Evolutionary conservation across 2,329 filamentous ascomycete genomes (phyloP).

Genomic region (Blastomyces parvus): DNA sequence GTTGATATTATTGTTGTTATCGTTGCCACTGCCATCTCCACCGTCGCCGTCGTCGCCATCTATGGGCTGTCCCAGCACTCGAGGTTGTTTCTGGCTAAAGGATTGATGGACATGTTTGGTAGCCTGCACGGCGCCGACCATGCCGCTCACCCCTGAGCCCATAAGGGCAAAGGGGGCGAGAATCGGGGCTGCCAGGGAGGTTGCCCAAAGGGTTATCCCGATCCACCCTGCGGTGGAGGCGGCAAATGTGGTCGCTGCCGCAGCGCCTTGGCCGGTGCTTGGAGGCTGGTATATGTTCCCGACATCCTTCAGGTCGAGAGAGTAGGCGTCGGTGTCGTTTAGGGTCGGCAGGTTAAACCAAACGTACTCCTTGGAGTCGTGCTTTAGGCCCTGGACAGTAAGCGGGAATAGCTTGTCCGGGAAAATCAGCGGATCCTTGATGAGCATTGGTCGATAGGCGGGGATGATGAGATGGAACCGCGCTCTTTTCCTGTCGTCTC

Average conservation of each 20-base stretch:
- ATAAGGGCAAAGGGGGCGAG: background rate
- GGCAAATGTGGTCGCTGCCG: background rate
- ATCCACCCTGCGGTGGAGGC: background rate
- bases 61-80: background rate
- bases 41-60: background rate
- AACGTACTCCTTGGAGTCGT: slow-evolving; percentile 1
- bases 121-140: background rate
- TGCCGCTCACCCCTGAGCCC: background rate
- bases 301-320: background rate
- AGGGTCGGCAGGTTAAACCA: background rate
- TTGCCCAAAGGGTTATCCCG: background rate
- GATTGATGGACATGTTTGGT: background rate
- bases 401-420: background rate
- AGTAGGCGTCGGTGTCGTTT: background rate
- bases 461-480: slow-evolving; percentile 1
- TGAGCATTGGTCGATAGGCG: background rate
- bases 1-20: no score
- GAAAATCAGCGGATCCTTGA: background rate
- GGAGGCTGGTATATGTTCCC: background rate
- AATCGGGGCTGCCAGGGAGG: background rate
- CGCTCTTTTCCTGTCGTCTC: background rate
- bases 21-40: background rate
- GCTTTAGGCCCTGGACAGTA: background rate
- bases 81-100: background rate
- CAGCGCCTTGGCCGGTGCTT: background rate